Conservation (phyloP, 306 rosid species). For the Sesbania bispinosa region DNA sequence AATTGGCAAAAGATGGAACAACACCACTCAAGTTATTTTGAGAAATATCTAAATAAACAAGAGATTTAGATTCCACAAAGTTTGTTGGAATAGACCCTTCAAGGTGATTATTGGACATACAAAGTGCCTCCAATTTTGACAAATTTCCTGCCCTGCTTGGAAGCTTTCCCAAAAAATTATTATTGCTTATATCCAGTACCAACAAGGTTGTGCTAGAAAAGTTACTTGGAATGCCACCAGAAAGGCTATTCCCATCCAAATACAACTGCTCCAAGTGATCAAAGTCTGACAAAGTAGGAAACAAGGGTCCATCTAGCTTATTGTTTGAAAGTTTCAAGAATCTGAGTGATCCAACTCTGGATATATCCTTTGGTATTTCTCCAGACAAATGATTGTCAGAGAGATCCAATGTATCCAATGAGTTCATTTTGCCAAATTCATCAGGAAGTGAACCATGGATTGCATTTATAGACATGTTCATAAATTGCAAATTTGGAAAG, state of each 20-base stretch:
- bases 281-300: not conserved
- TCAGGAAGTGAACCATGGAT: not conserved
- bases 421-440: not conserved
- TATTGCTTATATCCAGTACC: slow-evolving; percentile 6
- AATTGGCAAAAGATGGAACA: not conserved
- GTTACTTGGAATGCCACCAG: not conserved
- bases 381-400: slow-evolving; percentile 14
- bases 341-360: not conserved
- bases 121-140: not conserved
- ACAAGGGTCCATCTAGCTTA: not conserved
- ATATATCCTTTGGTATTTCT: not conserved
- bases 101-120: slow-evolving; percentile 9
- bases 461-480: not conserved
- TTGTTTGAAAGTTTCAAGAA: not conserved
- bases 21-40: not conserved
- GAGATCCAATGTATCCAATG: not conserved
- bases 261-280: not conserved
- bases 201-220: not conserved
- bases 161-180: slow-evolving; percentile 1
- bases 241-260: not conserved
- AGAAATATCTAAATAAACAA: not conserved
- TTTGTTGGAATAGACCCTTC: slow-evolving; percentile 13
- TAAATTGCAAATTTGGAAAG: not conserved
- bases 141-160: not conserved
- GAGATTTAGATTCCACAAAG: not conserved